Base-by-base conservation (phyloP, 2,329 filamentous ascomycete genomes). In the Aureobasidium vineae region DNA sequence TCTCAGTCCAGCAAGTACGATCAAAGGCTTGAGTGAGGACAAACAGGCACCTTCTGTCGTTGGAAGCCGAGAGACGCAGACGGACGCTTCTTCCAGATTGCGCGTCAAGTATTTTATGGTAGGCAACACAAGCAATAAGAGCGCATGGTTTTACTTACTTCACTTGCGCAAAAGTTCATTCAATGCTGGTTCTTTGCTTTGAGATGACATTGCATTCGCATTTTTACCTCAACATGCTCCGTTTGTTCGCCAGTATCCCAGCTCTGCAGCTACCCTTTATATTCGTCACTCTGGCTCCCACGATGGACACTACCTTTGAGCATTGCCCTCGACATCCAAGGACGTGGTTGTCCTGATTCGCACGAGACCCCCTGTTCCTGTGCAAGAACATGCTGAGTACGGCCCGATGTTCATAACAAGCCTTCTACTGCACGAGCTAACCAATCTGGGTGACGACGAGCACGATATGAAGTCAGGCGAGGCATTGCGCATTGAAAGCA, bases 1-100 rank as follows among this genome's bases (percentile, higher is more conserved):
- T 21, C 8, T 43, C n/a, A 66, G 53, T 56, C 56, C 45, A 60
- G 67, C 52, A 68, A 49, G 64, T 66, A 43, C 49, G 52, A 23
- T 56, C 53, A 41, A 56, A 41, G 53, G 21, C 53, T 38, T 21
- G 53, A 33, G 57, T 36, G 21, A 40, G 36, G 15, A 26, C 53
- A 40, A 41, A 41, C 57, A 61, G 31, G n/a, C 57, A 38, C 57
- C n/a, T 60, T 47, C 56, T 49, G 57, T 61, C 41, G 33, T 61
- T 33, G 57, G 31, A 61, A 36, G n/a, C 31, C 38, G 28, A 15
- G 38, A 49, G 57, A 47, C 26, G 21, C 41, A 19, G 56, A 41
- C 16, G 19, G n/a, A 38, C 53, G 23, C 21, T 40, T 38, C 13
- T 57, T 41, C 33, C 33, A 36, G 33, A 4, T 28, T 19, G 36